These are phyloP conservation scores for Annulohypoxylon truncatum DNA, from an alignment of 2,329 filamentous ascomycete species.

Conservation along the genomic window DNA sequence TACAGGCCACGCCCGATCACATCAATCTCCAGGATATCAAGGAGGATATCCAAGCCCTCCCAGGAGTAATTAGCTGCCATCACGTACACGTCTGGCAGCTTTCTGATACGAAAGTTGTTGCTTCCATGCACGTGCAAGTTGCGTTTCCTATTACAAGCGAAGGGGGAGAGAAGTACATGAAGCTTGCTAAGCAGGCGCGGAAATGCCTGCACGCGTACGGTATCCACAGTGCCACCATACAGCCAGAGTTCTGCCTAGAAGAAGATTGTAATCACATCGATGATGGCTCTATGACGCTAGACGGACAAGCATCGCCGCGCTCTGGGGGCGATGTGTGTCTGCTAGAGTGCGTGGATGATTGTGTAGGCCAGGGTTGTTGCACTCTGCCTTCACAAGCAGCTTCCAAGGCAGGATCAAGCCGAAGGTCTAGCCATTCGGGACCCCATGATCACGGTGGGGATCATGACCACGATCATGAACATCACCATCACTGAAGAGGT, in stretches of 20 bases:
- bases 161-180: slow-evolving; percentile 86
- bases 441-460: slow-evolving; percentile 46
- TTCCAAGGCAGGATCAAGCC: slow-evolving; percentile 50
- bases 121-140: slow-evolving; percentile 92
- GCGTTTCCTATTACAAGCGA: slow-evolving; percentile 88
- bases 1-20: slow-evolving; percentile 92
- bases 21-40: slow-evolving; percentile 91
- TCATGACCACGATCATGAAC: slow-evolving; percentile 28
- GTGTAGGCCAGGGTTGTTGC: slow-evolving; percentile 60
- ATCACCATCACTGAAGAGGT: slow-evolving; percentile 1
- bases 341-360: slow-evolving; percentile 64
- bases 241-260: slow-evolving; percentile 84
- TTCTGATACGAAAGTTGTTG: slow-evolving; percentile 92
- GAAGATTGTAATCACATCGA: slow-evolving; percentile 56
- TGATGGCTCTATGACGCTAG: slow-evolving; percentile 43
- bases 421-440: slow-evolving; percentile 50
- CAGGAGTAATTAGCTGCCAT: slow-evolving; percentile 89
- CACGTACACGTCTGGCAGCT: slow-evolving; percentile 99
- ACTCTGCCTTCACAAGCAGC: slow-evolving; percentile 41
- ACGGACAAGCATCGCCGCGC: slow-evolving; percentile 44
- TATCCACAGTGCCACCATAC: slow-evolving; percentile 97
- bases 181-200: slow-evolving; percentile 82
- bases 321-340: slow-evolving; percentile 56
- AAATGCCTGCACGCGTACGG: slow-evolving; percentile 94
- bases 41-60: slow-evolving; percentile 86